phyloP scores from a whole-genome alignment of 768 basidiomycete genomes.

The Trametes punicea region DNA sequence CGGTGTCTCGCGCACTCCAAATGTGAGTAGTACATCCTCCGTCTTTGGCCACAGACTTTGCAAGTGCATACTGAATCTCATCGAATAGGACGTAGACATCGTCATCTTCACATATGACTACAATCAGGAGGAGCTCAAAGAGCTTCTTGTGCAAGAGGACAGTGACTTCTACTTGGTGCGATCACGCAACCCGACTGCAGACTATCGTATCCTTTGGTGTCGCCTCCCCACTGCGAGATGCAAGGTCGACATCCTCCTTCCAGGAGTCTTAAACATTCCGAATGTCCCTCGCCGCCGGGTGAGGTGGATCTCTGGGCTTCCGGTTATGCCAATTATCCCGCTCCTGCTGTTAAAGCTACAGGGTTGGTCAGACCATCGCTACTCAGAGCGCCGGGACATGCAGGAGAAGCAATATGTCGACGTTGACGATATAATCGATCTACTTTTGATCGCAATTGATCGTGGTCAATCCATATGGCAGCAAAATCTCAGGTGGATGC shows the following conservation, averaged over 20 bases:
- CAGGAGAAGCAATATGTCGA: conserved; percentile 37
- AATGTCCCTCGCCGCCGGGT: conserved; percentile 15
- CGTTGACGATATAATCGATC: conserved; percentile 37
- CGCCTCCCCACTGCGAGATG: conserved; percentile 20
- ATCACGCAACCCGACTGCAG: conserved; percentile 35
- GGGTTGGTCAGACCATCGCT: conserved; percentile 30
- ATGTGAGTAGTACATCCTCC: conserved; percentile 7
- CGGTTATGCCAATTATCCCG: conserved; percentile 29
- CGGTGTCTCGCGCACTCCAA: conserved; percentile 22
- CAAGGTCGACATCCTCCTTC: conserved; percentile 31
- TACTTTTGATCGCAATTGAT: conserved; percentile 35
- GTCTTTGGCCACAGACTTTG: neutral
- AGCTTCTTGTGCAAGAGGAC: conserved; percentile 30
- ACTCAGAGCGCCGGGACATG: conserved; percentile 30
- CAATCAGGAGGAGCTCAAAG: conserved; percentile 39
- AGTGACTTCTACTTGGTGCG: conserved; percentile 37
- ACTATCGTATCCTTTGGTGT: conserved; percentile 42
- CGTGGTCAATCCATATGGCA: conserved; percentile 1
- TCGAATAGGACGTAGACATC: conserved; percentile 44
- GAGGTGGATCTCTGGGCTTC: conserved; percentile 15
- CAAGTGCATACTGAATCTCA: neutral
- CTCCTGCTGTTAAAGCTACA: conserved; percentile 32
- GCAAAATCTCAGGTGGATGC: conserved; percentile 17
- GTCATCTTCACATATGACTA: conserved; percentile 36
- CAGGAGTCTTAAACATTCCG: conserved; percentile 28